phyloP scores from a whole-genome alignment of 345 rosid genomes.

The Luvunga scandens region DNA sequence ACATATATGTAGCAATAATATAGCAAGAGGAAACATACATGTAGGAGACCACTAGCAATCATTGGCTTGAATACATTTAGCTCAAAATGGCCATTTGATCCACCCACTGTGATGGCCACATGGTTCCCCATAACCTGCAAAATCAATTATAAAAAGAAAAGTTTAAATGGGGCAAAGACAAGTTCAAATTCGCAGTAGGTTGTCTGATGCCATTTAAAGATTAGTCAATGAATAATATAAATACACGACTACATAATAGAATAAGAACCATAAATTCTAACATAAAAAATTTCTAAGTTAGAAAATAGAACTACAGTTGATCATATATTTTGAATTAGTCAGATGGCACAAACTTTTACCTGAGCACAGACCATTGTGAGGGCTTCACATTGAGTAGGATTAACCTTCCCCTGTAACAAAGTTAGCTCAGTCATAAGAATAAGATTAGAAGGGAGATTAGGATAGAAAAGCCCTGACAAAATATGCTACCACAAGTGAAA shows the following conservation, averaged over 20 bases:
- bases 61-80: slow-evolving; percentile 94
- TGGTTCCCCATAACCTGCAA: slow-evolving; percentile 95
- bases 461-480: slow-evolving; percentile 12
- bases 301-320: neutral
- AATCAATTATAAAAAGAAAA: slow-evolving; percentile 2
- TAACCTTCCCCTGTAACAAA: slow-evolving; percentile 85
- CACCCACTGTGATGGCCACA: slow-evolving; percentile 85
- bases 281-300: neutral
- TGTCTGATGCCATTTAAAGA: neutral
- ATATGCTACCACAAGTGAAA: slow-evolving; percentile 1
- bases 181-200: neutral
- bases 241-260: neutral
- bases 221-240: neutral
- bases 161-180: neutral
- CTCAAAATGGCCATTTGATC: slow-evolving; percentile 96
- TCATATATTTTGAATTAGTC: slow-evolving; percentile 17
- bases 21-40: slow-evolving; percentile 44
- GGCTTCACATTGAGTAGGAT: slow-evolving; percentile 99
- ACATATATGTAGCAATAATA: neutral
- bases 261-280: slow-evolving; percentile 1
- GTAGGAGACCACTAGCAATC: slow-evolving; percentile 85
- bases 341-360: slow-evolving; percentile 41
- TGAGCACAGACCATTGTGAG: slow-evolving; percentile 97
- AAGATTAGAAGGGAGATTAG: slow-evolving; percentile 15
- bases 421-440: slow-evolving; percentile 14